Evolutionary conservation across 305 asterid genomes (phyloP).

Genomic region (Solanum aculeatissimum): DNA sequence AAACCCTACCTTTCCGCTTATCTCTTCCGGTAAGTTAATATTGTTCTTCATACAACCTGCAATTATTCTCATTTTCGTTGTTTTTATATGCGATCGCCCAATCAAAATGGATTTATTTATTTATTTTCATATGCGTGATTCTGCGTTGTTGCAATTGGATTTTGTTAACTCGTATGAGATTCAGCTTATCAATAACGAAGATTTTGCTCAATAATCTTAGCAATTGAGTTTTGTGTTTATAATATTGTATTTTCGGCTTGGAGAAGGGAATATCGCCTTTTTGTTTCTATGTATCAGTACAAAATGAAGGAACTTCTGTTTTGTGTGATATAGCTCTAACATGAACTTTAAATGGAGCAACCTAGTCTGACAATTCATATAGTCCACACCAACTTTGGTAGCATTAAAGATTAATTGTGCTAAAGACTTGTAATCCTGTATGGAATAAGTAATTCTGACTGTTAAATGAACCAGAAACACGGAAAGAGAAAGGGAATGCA

Average conservation of each 20-base stretch:
- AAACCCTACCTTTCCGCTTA: neutral
- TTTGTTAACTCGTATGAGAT: neutral
- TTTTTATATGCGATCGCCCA: neutral
- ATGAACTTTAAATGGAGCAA: neutral
- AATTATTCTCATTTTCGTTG: neutral
- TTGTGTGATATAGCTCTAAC: neutral
- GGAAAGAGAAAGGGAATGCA: too few species aligned
- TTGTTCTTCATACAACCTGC: neutral
- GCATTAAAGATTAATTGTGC: neutral
- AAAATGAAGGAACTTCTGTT: neutral
- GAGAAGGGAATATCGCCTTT: neutral
- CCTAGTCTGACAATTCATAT: neutral
- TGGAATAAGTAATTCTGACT: too few species aligned
- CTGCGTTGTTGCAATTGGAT: neutral
- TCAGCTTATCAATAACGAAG: neutral
- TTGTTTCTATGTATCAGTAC: neutral
- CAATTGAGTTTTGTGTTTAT: neutral
- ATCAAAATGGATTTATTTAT: neutral
- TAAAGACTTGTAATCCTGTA: too few species aligned
- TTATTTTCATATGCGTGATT: neutral
- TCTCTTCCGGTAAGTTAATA: constrained; percentile 8
- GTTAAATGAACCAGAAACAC: too few species aligned
- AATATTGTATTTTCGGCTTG: neutral
- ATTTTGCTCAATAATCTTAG: neutral
- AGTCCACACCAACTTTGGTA: neutral